These are phyloP conservation scores for Grosmannia clavigera DNA, from an alignment of 2,329 filamentous ascomycete genomes.

Conservation along the genomic window DNA sequence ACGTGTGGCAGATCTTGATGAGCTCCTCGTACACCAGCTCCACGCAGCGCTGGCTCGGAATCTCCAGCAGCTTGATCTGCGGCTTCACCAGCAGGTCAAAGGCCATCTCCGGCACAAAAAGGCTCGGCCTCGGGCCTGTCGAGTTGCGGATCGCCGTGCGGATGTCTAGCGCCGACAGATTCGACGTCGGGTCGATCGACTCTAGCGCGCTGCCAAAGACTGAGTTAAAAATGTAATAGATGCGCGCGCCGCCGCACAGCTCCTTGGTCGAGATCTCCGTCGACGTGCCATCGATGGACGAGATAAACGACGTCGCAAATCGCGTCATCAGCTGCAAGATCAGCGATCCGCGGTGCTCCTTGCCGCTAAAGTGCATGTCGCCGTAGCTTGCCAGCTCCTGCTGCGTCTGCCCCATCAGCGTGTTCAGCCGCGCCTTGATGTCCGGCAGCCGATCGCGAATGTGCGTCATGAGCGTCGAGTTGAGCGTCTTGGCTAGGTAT, in stretches of 20 bases:
- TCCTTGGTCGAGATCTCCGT: constrained; percentile 98
- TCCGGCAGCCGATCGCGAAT: constrained; percentile 92
- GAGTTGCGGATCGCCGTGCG: constrained; percentile 96
- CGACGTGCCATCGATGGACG: constrained; percentile 95
- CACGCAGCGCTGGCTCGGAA: constrained; percentile 90
- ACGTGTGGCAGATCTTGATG: constrained; percentile 99
- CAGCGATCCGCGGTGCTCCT: constrained; percentile 88
- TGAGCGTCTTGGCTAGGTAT: constrained; percentile 86
- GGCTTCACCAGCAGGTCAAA: constrained; percentile 97
- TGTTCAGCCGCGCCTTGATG: constrained; percentile 96
- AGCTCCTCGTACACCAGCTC: constrained; percentile 97
- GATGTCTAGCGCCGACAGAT: constrained; percentile 89
- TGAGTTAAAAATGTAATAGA: constrained; percentile 99
- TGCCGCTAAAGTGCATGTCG: constrained; percentile 93
- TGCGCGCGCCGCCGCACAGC: constrained; percentile 83
- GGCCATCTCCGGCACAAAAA: constrained; percentile 94
- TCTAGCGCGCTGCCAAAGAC: constrained; percentile 96
- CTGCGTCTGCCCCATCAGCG: constrained; percentile 98
- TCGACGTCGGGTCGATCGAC: constrained; percentile 89
- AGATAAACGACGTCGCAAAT: constrained; percentile 95
- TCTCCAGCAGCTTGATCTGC: constrained; percentile 92
- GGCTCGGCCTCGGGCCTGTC: constrained; percentile 83
- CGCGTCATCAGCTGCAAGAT: constrained; percentile 97
- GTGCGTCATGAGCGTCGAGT: constrained; percentile 88
- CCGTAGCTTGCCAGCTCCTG: constrained; percentile 97